Base-by-base conservation (phyloP, 106 monocot genomes). In the Hemerocallis citrina region DNA sequence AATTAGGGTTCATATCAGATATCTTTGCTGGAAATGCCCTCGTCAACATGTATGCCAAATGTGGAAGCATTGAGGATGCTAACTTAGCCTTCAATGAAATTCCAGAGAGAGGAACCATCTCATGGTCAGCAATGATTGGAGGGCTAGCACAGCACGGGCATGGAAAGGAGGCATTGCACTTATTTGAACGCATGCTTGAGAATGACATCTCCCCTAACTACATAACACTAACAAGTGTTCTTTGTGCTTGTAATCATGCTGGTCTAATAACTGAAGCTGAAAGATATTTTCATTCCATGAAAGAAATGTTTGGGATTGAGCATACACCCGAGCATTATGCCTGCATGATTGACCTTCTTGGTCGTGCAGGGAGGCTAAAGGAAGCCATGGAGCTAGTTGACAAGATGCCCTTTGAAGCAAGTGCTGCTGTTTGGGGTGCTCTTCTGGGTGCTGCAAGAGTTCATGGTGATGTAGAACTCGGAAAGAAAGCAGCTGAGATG, bases 111-210 rank as follows among this genome's bases (percentile, higher is more conserved):
- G 95, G 84, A 49, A 64, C 63, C 34, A 84, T 96, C 40, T 90
- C 95, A 23, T 96, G 90, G 95, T 96, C 95, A 15, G 90, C 95
- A 0, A 90, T 96, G 86, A 96, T 96, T 24, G 89, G 83, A 22
- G 95, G 83, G 6, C 77, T 87, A 33, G 95, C 90, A 19, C 86
- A 90, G 61, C 90, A 96, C 48, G 95, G 90, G 1, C 86, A 72
- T 29, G 95, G 90, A 24, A 84, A 79, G 76, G 56, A 75, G 34
- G 95, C 90, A 25, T 60, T 96, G 36, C 65, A 64, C 19, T 61
- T 81, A 17, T 96, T 90, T 52, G 35, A 67, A n/a, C 64, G 45
- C 48, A 96, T 96, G 95, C 54, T 90, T 3, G 39, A 75, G 21
- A 78, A 81, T 13, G 80, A 75, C 7, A 48, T 87, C 7, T n/a